A percentile compares a stretch with the other conserved stretches of the same genome.
Conservation (phyloP, 805 yeast species). For the Ogataea angusta region DNA sequence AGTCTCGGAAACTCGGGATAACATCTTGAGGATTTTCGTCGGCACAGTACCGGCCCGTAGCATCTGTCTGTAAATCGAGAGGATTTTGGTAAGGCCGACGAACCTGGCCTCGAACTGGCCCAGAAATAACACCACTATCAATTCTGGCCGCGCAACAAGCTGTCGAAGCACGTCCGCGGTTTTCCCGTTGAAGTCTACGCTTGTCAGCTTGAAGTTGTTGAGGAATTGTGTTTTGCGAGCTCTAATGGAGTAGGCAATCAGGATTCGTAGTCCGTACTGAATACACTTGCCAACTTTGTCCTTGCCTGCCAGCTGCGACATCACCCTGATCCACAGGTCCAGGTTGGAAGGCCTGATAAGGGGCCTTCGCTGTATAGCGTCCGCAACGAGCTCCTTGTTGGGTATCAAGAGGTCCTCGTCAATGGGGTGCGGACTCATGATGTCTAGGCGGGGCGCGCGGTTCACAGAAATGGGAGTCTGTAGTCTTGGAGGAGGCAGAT, state of each 20-base stretch:
- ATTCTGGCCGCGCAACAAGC: constrained; percentile 30
- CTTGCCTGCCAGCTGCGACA: constrained; percentile 61
- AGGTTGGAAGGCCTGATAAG: constrained; percentile 12
- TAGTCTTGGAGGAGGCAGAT: constrained; percentile 11
- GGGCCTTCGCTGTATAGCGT: constrained; percentile 6
- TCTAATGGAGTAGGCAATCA: constrained; percentile 44
- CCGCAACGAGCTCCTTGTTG: constrained; percentile 18
- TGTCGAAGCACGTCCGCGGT: constrained; percentile 24
- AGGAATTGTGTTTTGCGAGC: constrained; percentile 29
- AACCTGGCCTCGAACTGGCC: constrained; percentile 40
- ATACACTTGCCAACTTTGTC: constrained; percentile 67
- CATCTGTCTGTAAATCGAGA: constrained; percentile 60
- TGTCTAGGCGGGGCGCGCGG: constrained; percentile 12
- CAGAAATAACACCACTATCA: constrained; percentile 33
- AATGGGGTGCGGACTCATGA: constrained; percentile 18
- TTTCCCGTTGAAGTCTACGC: constrained; percentile 25
- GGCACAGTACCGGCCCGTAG: constrained; percentile 71
- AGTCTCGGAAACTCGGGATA: constrained; percentile 32
- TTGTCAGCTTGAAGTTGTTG: constrained; percentile 12
- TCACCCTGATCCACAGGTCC: constrained; percentile 45
- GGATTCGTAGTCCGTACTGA: constrained; percentile 54
- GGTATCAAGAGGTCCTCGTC: constrained; percentile 17
- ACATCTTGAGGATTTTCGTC: constrained; percentile 44
- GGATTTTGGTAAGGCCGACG: constrained; percentile 43
- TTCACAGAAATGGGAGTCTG: constrained; percentile 16